Base-by-base conservation (phyloP, 2,329 filamentous ascomycete species). In the Penicillium paneum region DNA sequence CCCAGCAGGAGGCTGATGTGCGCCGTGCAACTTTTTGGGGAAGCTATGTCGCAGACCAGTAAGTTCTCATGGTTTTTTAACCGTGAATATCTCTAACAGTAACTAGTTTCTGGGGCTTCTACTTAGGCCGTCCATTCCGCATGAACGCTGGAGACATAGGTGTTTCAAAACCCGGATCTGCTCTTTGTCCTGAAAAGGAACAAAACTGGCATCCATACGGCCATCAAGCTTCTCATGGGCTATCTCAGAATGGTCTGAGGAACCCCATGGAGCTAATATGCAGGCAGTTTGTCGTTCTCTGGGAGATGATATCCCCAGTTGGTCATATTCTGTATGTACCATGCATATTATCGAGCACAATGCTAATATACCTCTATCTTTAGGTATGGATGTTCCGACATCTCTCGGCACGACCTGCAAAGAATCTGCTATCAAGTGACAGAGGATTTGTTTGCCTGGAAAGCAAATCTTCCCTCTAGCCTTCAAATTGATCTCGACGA, bases 21-120 rank as follows among this genome's bases (percentile, higher is more conserved):
- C 72, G 76, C 12, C 67, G 67, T 19, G 63, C 69, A 7, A 68
- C 72, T 1, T 78, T 78, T 51, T 78, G 76, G 76, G 74, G 72
- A 6, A 71, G 71, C 35, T 77, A 75, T 59, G 64, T 73, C 12
- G 71, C 73, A 24, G 75, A 78, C 31, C 70, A 73, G 69, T 72
- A 55, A 65, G 69, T 64, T 12, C 34, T 10, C 2, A 5, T 8
- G 15, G 5, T 4, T 4, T 10, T 5, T 28, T 7, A 36, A 12
- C 3, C 8, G 4, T 8, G 0, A 8, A 0, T 21, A 8, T 36
- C 3, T 35, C 51, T 54, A 53, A 59, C 26, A 2, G 24, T 39
- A 47, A 3, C 31, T 13, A 74, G 73, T 48, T 73, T 76, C 45
- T 74, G 73, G 69, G 73, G 75, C 3, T 76, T 77, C 52, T 75